A percentile compares a stretch with the other conserved stretches of the same genome.
Evolutionary conservation across 768 basidiomycete genomes (phyloP).

Genomic region (Tubosaeta sp.): DNA sequence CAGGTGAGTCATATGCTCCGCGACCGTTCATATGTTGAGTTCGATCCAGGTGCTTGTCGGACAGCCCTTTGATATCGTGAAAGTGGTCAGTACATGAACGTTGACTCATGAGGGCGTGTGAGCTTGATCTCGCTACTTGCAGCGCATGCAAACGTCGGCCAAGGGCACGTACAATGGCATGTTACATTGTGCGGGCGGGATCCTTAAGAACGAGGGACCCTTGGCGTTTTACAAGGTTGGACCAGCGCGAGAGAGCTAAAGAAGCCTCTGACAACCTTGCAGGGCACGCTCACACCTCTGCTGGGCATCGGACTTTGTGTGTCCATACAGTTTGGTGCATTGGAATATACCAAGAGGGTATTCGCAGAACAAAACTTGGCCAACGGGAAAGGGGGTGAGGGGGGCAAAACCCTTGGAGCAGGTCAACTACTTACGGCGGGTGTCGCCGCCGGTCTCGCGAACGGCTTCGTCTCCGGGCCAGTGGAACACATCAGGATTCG

Average conservation of each 20-base stretch:
- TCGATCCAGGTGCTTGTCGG: slow-evolving; percentile 72
- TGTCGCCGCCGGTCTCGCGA: slow-evolving; percentile 82
- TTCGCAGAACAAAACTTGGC: slow-evolving; percentile 63
- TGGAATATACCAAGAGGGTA: slow-evolving; percentile 80
- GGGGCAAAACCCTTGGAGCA: slow-evolving; percentile 55
- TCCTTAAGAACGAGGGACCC: slow-evolving; percentile 88
- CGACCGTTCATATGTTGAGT: not conserved
- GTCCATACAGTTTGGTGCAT: slow-evolving; percentile 90
- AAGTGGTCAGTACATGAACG: slow-evolving; percentile 64
- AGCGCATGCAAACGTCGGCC: slow-evolving; percentile 94
- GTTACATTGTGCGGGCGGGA: slow-evolving; percentile 85
- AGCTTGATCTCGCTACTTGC: slow-evolving; percentile 12
- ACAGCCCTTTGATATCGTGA: slow-evolving; percentile 96
- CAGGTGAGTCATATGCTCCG: slow-evolving; percentile 49
- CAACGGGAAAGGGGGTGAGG: slow-evolving; percentile 59
- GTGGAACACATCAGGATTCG: slow-evolving; percentile 95
- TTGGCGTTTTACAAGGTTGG: slow-evolving; percentile 91
- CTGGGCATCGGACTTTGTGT: slow-evolving; percentile 93
- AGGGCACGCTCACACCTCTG: slow-evolving; percentile 90
- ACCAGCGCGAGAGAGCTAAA: not conserved
- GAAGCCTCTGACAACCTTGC: slow-evolving; percentile 5
- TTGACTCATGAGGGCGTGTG: not conserved
- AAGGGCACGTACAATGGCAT: slow-evolving; percentile 87
- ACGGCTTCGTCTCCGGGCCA: slow-evolving; percentile 90
- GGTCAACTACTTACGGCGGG: slow-evolving; percentile 74